phyloP scores from a whole-genome alignment of 192 early-diverging fungal species.

The Mortierella claussenii region DNA sequence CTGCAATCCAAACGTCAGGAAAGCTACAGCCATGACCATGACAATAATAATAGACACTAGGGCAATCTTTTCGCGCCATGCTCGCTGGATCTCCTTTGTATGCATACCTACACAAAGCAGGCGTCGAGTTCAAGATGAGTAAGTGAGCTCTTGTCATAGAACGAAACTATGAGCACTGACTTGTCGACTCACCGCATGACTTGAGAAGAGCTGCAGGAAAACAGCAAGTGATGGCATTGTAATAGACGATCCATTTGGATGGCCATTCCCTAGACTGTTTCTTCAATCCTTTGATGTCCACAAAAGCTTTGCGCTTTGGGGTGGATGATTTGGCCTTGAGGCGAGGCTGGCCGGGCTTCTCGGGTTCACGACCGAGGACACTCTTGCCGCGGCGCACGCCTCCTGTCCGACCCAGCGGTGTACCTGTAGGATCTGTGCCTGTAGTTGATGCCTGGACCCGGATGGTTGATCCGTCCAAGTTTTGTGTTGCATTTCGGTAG shows the following conservation, averaged over 20 bases:
- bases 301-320: slow-evolving; percentile 13
- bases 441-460: slow-evolving; percentile 44
- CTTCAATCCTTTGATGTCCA: slow-evolving; percentile 44
- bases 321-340: slow-evolving; percentile 40
- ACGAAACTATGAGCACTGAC: background rate
- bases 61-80: slow-evolving; percentile 95
- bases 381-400: slow-evolving; percentile 46
- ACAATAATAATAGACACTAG: slow-evolving; percentile 82
- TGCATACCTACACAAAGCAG: slow-evolving; percentile 63
- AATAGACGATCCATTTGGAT: slow-evolving; percentile 56
- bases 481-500: slow-evolving; percentile 54
- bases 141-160: background rate
- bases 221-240: slow-evolving; percentile 57
- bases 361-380: slow-evolving; percentile 44
- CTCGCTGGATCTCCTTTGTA: slow-evolving; percentile 68
- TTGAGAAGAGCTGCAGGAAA: slow-evolving; percentile 43
- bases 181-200: slow-evolving; percentile 55
- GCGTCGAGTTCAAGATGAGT: background rate
- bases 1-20: slow-evolving; percentile 87
- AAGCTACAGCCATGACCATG: slow-evolving; percentile 79
- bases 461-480: slow-evolving; percentile 44
- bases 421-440: slow-evolving; percentile 32
- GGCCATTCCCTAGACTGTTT: slow-evolving; percentile 45
- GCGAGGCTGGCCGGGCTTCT: slow-evolving; percentile 49
- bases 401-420: slow-evolving; percentile 10